Base-by-base conservation (phyloP, 2,329 filamentous ascomycete genomes). In the Colletotrichum filicis region DNA sequence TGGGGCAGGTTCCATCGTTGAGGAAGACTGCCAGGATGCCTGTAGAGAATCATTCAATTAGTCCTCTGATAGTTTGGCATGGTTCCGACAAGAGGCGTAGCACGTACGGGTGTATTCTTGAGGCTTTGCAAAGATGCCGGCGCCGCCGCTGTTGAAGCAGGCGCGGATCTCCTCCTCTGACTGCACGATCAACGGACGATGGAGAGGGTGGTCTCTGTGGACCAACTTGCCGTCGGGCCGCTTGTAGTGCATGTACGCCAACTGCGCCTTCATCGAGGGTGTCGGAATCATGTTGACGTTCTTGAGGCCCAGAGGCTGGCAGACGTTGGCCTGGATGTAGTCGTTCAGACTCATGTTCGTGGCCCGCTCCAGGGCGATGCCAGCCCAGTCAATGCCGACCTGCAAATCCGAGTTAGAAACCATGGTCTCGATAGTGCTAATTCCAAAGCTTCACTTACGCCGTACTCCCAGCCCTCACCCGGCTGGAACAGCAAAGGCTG, bases 1-100 rank as follows among this genome's bases (percentile, higher is more conserved):
- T 84, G 0, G 92, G 89, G 42, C 87, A 90, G 0, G 83, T 88
- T 58, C 92, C 92, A 73, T 92, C 83, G 78, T 94, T 94, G 30
- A 94, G 82, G 1, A 94, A 82, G 0, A 87, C 85, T 0, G 90
- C 86, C 3, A 94, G 85, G 26, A 93, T 85, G 73, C 89, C 89
- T 90, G 74, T 6, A 9, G 8, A 19, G 26, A 4, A 32, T 16
- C 35, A 16, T 30, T 1, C 8, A 28, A 55, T 75, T 9, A 77
- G 58, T 14, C 16, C 7, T 42, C 9, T 8, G 26, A 3, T 6
- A 42, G 22, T 32, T 12, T 11, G 5, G 2, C 28, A 2, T 5
- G 5, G 28, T 7, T 19, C 0, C 7, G 1, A 16, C 1, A 22
- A 22, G 14, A 5, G 14, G 2, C 2, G 35, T 24, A 22, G 12